phyloP scores from a whole-genome alignment of 495 filamentous ascomycete genomes.

The Sporormia fimetaria region DNA sequence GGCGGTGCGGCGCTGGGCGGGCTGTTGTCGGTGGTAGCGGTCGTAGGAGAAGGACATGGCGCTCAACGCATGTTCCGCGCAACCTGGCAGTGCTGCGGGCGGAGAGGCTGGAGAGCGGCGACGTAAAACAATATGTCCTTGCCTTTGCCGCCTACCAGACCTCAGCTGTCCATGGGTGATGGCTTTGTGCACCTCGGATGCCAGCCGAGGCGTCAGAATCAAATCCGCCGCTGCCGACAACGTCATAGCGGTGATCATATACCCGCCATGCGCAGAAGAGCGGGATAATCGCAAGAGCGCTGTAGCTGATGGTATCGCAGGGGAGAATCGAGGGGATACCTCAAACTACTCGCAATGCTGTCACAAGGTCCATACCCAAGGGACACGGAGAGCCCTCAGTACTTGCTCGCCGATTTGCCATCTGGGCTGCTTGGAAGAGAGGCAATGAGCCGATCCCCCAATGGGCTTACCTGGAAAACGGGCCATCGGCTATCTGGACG shows the following conservation, averaged over 20 bases:
- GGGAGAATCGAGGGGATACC: constrained; percentile 52
- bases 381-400: constrained; percentile 50
- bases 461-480: constrained; percentile 44
- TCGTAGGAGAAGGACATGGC: constrained; percentile 71
- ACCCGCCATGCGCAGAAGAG: no score
- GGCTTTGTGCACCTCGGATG: no score
- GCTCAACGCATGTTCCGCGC: constrained; percentile 13
- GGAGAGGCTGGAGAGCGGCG: constrained; percentile 6
- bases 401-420: constrained; percentile 49
- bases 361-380: constrained; percentile 55
- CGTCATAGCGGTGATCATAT: no score
- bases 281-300: no score
- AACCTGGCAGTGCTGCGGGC: constrained; percentile 16
- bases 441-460: constrained; percentile 56
- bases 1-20: constrained; percentile 52
- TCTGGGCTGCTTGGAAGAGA: constrained; percentile 66
- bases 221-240: no score
- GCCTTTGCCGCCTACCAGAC: no score
- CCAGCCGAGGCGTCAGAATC: no score
- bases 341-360: constrained; percentile 44
- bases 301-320: constrained; percentile 54
- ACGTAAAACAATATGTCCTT: no score
- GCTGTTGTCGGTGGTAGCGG: constrained; percentile 49
- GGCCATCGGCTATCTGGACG: no score
- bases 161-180: no score